Base-by-base conservation (phyloP, 139 green algal genomes). In the Spirogloea muscicola region DNA sequence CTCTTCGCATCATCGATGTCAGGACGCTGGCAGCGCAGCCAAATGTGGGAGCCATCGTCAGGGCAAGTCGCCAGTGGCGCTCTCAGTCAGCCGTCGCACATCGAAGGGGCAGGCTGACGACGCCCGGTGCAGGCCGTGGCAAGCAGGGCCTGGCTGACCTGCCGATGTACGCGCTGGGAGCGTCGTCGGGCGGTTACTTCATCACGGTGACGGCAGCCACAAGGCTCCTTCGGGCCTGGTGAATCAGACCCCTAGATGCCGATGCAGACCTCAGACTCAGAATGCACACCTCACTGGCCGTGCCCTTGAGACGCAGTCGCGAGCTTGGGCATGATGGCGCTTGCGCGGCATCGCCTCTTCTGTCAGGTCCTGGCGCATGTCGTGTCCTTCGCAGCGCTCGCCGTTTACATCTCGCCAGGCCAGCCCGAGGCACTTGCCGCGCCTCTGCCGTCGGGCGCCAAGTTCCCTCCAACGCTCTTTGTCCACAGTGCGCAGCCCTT, bases 131-230 rank as follows among this genome's bases (percentile, higher is more conserved):
- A n/a, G 46, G 46, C 21, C n/a, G n/a, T 31, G n/a, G n/a, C 46
- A n/a, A 10, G 55, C 55, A 64, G 55, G 36, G 10, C 16, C 36
- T 64, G 9, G 10, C 16, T 58, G 39, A 9, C 18, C 40, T 69
- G 9, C 60, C 60, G 9, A 13, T 58, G 39, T 9, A 9, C 13
- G 60, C 60, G 7, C 40, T 69, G 21, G 60, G 60, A 6, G 60
- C 60, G 13, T 69, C 60, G 18, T 69, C 60, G 5, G 60, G 60
- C 16, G 60, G 60, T 58, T 69, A 69, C 40, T 69, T 69, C 58
- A 55, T 69, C 60, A 69, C 60, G 13, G 60, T 69, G 29, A 69
- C 25, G 13, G 44, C 13, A 16, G 44, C 13, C 13, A 16, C 44
- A 52, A 52, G 44, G 13, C 44, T 13, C 16, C 44, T 52, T 16